phyloP scores from a whole-genome alignment of 768 basidiomycete genomes.

The Hemileccinum rubropunctum region DNA sequence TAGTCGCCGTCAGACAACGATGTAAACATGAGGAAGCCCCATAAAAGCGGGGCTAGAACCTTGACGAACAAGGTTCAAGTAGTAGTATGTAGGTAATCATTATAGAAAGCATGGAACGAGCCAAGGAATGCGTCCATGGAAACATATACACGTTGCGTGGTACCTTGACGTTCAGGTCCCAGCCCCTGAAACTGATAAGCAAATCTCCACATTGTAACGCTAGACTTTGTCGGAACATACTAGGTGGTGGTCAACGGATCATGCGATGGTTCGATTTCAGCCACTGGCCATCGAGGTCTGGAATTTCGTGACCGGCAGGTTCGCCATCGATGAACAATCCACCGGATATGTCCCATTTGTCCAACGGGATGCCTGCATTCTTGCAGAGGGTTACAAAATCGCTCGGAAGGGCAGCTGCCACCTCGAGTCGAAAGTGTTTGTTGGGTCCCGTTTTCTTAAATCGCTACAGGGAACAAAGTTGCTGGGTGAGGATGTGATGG shows the following conservation, averaged over 20 bases:
- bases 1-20: constrained; percentile 24
- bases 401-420: constrained; percentile 56
- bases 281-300: constrained; percentile 40
- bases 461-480: constrained; percentile 35
- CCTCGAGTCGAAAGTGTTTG: constrained; percentile 49
- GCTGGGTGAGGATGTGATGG: not conserved
- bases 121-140: constrained; percentile 10
- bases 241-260: constrained; percentile 9
- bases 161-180: not conserved
- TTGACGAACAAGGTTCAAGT: constrained; percentile 20
- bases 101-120: constrained; percentile 4
- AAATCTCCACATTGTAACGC: too few species aligned
- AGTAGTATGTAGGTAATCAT: constrained; percentile 13
- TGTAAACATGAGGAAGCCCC: constrained; percentile 29
- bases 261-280: constrained; percentile 18
- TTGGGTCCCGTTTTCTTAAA: constrained; percentile 42
- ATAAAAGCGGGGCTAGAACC: constrained; percentile 20
- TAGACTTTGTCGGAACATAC: constrained; percentile 5
- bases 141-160: constrained; percentile 18
- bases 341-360: constrained; percentile 36
- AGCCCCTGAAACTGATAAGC: constrained; percentile 9
- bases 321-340: constrained; percentile 47
- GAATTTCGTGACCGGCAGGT: constrained; percentile 33
- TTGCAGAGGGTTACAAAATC: constrained; percentile 54
- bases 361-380: constrained; percentile 43